Evolutionary conservation across 768 basidiomycete genomes (phyloP).

Genomic region (Termitomyces bulborhizus): DNA sequence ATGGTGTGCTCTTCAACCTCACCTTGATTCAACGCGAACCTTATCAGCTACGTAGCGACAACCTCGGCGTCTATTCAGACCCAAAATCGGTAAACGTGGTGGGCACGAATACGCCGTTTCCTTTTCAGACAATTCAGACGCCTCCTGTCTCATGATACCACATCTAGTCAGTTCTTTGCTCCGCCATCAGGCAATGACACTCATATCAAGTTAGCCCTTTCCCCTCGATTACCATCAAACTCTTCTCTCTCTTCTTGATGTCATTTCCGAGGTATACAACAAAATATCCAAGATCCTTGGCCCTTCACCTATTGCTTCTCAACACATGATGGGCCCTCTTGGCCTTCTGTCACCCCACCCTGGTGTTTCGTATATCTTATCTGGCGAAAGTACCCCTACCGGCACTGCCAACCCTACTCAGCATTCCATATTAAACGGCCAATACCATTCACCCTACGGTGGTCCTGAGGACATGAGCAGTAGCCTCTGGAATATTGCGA

Average conservation of each 20-base stretch:
- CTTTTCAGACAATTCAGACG: slow-evolving; percentile 52
- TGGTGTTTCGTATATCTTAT: slow-evolving; percentile 77
- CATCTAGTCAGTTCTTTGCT: slow-evolving; percentile 53
- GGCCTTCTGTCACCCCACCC: slow-evolving; percentile 74
- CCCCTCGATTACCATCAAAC: slow-evolving; percentile 86
- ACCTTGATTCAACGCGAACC: slow-evolving; percentile 3
- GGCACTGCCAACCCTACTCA: slow-evolving; percentile 8
- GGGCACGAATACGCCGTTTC: slow-evolving; percentile 56
- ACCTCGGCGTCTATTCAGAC: slow-evolving; percentile 52
- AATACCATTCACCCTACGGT: slow-evolving; percentile 7
- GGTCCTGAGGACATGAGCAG: slow-evolving; percentile 31
- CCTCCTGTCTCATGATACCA: slow-evolving; percentile 66
- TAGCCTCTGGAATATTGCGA: slow-evolving; percentile 72
- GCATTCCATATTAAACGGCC: slow-evolving; percentile 12
- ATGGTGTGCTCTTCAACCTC: slow-evolving; percentile 39
- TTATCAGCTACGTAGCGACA: slow-evolving; percentile 15
- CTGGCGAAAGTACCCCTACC: slow-evolving; percentile 28
- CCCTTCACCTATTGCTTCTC: slow-evolving; percentile 68
- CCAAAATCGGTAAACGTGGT: slow-evolving; percentile 48
- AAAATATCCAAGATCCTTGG: slow-evolving; percentile 81
- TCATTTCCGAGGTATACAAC: slow-evolving; percentile 85
- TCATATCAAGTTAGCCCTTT: slow-evolving; percentile 59
- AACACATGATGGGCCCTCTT: slow-evolving; percentile 73
- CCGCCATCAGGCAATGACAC: neutral
- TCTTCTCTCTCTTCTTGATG: slow-evolving; percentile 81